phyloP scores from a whole-genome alignment of 2,329 filamentous ascomycete genomes.

The Verticillium dahliae region DNA sequence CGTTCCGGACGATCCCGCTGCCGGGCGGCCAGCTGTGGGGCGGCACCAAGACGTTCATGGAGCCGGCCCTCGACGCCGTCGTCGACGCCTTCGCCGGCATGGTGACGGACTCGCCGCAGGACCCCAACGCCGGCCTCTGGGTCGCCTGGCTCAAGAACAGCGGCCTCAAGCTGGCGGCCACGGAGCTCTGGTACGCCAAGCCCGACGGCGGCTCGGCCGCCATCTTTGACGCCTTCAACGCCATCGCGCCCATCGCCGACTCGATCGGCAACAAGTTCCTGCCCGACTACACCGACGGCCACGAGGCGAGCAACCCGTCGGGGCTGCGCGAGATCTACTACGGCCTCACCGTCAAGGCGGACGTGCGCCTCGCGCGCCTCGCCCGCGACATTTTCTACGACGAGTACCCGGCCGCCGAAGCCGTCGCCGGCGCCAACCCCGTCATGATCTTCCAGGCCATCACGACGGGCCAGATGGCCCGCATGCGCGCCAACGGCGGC shows the following conservation, averaged over 20 bases:
- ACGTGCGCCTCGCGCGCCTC: conserved; percentile 12
- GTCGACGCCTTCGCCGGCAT: conserved; percentile 24
- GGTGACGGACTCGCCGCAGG: conserved; percentile 18
- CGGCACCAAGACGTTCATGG: conserved; percentile 22
- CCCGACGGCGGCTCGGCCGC: conserved; percentile 22
- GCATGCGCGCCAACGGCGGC: conserved; percentile 28
- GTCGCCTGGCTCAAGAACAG: conserved; percentile 16
- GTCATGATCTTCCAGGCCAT: conserved; percentile 31
- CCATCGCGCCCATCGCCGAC: conserved; percentile 21
- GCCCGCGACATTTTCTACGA: conserved; percentile 10
- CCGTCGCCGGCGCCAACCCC: conserved; percentile 17
- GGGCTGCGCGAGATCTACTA: conserved; percentile 16
- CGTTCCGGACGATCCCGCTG: conserved; percentile 28
- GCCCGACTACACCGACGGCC: conserved; percentile 9
- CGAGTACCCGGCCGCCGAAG: conserved; percentile 1
- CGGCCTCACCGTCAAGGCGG: conserved; percentile 12
- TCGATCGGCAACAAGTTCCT: conserved; percentile 13
- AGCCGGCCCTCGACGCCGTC: conserved; percentile 20
- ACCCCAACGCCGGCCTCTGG: conserved; percentile 27
- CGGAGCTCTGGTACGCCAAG: conserved; percentile 28
- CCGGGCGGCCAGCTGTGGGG: conserved; percentile 28
- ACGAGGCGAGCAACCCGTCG: conserved; percentile 4
- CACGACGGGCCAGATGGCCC: conserved; percentile 24
- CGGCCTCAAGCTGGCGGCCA: conserved; percentile 16
- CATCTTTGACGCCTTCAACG: conserved; percentile 28